Evolutionary conservation across 257 asterid genomes (phyloP), one percentile per base, ranked within the genome.

Genomic region (Gynochthodes officinalis): DNA sequence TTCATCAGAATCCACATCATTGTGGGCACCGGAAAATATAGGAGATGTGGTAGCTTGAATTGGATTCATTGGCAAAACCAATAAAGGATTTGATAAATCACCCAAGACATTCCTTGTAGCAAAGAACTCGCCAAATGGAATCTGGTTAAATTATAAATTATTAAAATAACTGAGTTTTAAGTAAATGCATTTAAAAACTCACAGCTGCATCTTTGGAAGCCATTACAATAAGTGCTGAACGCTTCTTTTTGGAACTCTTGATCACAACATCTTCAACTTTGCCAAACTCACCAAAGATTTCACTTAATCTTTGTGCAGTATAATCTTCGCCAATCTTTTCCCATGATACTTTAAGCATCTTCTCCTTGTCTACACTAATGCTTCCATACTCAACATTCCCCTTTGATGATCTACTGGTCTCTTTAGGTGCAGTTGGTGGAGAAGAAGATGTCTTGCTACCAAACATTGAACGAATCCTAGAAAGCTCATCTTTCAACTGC

Each of bases 171-270:
- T 16, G 4, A 27, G 4, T 37, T 16, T 27, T 19, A 23, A 61
- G 70, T 1, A 30, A 27, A 39, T 32, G 30, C 28, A 7, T 59
- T 15, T 2, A 33, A 7, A 54, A 61, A 86, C 92, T 84, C 63
- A 87, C 90, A 50, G 86, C 96, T 50, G 80, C 91, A 58, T 86
- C 97, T 81, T 86, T 88, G 19, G 97, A 82, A 19, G 79, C 86
- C 99, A 94, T 94, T 18, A 85, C 96, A 55, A 94, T 85, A 76
- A 94, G 93, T 39, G 97, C 99, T 15, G 95, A 91, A 68, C 96
- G 85, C 84, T 84, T 93, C 85, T 86, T 89, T 87, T 86, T 94
- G 44, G 88, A 73, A 68, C 95, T 91, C 82, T 74, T 88, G 59
- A 88, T 89, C 28, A 86, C 88, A 16, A 94, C 97, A 80, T 89